Conservation (phyloP, 2,329 filamentous ascomycete species). For the Hypoxylon sp. region DNA sequence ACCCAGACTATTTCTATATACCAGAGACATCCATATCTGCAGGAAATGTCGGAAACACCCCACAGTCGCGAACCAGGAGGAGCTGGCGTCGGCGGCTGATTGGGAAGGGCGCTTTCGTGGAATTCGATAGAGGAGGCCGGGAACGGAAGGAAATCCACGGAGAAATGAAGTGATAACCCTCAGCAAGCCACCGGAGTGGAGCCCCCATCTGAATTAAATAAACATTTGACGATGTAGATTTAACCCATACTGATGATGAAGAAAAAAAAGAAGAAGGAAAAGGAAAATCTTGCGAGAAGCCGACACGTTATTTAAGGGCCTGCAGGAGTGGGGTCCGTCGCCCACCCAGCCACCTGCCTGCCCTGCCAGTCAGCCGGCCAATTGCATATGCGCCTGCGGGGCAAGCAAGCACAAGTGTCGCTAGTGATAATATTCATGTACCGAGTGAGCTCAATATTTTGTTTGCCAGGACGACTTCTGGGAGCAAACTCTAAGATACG, state of each 20-base stretch:
- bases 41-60: constrained; percentile 47
- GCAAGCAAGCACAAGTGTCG: background rate
- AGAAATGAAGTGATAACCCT: constrained; percentile 45
- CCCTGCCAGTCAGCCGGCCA: too few relatives aligned
- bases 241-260: constrained; percentile 49
- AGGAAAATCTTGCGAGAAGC: constrained; percentile 13
- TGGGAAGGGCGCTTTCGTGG: constrained; percentile 45
- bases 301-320: constrained; percentile 35
- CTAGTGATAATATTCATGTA: background rate
- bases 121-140: constrained; percentile 47
- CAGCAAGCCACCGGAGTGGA: constrained; percentile 49
- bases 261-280: constrained; percentile 40
- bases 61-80: constrained; percentile 49
- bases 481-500: too few relatives aligned
- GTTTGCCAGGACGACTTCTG: too few relatives aligned
- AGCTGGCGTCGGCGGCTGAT: constrained; percentile 49
- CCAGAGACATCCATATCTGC: background rate
- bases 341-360: constrained; percentile 12
- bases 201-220: constrained; percentile 47
- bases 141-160: constrained; percentile 49
- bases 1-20: background rate
- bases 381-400: too few relatives aligned
- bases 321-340: constrained; percentile 15
- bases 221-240: constrained; percentile 50
- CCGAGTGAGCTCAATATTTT: too few relatives aligned